These are phyloP conservation scores for Acacia confusa DNA, from an alignment of 306 rosid genomes.

Conservation along the genomic window DNA sequence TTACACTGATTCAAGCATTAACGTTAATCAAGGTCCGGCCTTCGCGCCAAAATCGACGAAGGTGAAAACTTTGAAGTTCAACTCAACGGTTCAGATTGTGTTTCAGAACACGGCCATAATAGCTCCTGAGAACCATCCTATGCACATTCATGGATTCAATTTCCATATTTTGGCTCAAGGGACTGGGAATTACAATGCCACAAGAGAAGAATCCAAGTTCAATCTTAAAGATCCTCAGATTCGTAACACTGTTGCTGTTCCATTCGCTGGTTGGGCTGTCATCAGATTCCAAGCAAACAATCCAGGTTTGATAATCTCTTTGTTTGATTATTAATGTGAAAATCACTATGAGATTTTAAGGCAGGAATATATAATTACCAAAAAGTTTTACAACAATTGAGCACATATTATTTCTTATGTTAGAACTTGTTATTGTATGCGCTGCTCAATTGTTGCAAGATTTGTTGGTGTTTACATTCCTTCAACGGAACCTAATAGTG, in stretches of 20 bases:
- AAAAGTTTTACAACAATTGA: too few species aligned
- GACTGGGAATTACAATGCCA: slow-evolving; percentile 36
- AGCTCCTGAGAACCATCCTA: slow-evolving; percentile 23
- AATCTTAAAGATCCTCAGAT: slow-evolving; percentile 44
- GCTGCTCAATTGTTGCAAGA: too few species aligned
- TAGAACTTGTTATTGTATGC: too few species aligned
- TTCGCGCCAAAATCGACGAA: slow-evolving; percentile 47
- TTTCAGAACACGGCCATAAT: slow-evolving; percentile 48
- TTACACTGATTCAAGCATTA: slow-evolving; percentile 38
- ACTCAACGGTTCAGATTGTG: slow-evolving; percentile 54
- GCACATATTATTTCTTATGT: too few species aligned
- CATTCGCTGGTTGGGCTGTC: slow-evolving; percentile 57
- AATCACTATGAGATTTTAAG: too few species aligned
- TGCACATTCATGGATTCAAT: slow-evolving; percentile 34
- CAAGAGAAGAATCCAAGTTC: slow-evolving; percentile 33
- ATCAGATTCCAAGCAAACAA: slow-evolving; percentile 35
- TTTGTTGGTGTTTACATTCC: too few species aligned
- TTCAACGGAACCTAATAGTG: too few species aligned
- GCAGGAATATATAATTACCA: too few species aligned
- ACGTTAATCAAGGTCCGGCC: background rate
- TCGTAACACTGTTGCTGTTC: slow-evolving; percentile 54
- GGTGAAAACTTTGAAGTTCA: slow-evolving; percentile 46
- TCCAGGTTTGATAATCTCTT: slow-evolving; percentile 22
- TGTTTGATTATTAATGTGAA: background rate
- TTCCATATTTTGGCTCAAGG: slow-evolving; percentile 35